Conservation (phyloP, 192 early-diverging fungal genomes). For the Coemansia sp. region DNA sequence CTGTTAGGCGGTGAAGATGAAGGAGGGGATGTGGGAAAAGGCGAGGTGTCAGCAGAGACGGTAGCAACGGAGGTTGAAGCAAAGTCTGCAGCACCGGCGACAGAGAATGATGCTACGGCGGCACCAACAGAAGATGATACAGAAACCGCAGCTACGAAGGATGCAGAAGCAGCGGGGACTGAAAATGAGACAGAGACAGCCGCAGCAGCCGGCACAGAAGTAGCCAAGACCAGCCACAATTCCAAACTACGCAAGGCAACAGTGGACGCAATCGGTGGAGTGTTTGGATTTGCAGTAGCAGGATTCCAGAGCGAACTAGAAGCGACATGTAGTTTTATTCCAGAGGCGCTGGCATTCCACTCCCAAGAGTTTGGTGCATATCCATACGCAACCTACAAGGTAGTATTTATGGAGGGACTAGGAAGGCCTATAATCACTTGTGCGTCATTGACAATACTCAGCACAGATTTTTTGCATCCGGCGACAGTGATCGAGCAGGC, state of each 20-base stretch:
- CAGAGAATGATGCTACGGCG: neutral
- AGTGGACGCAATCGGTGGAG: conserved; percentile 53
- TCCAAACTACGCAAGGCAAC: conserved; percentile 28
- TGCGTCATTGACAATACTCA: conserved; percentile 79
- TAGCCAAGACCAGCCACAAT: conserved; percentile 25
- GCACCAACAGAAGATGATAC: neutral
- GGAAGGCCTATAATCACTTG: conserved; percentile 66
- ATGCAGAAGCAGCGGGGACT: neutral
- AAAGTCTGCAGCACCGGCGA: neutral
- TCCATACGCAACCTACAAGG: conserved; percentile 80
- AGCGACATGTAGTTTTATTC: conserved; percentile 60
- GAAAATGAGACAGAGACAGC: neutral
- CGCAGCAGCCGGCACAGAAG: conserved; percentile 3
- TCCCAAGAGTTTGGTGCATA: conserved; percentile 87
- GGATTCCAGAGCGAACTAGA: conserved; percentile 63
- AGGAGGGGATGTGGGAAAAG: neutral
- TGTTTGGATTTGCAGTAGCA: conserved; percentile 72
- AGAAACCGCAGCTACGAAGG: neutral
- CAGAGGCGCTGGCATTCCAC: conserved; percentile 72
- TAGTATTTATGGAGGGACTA: conserved; percentile 84
- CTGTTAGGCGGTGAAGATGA: conserved; percentile 16
- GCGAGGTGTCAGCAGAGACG: neutral
- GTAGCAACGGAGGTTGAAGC: neutral
- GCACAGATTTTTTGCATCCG: conserved; percentile 66
- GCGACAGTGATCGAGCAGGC: conserved; percentile 82